Evolutionary conservation across 306 rosid genomes (phyloP), one percentile per base, ranked within the genome.

Genomic region (Neltuma alba): DNA sequence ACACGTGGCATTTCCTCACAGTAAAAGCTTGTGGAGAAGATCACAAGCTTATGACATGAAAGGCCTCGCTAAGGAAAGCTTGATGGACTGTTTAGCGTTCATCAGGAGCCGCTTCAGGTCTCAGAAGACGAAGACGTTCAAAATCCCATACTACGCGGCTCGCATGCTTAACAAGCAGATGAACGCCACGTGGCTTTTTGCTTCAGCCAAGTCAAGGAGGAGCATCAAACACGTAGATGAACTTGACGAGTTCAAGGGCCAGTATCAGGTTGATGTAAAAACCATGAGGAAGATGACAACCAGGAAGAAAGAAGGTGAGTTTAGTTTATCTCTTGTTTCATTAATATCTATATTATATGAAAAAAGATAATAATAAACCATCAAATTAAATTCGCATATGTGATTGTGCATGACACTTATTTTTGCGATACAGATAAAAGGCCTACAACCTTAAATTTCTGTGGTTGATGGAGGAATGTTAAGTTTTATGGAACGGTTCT

Each of bases 21-120:
- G 86, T 13, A 90, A 86, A 89, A 92, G 92, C 77, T 78, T 92
- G 84, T 90, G 97, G 95, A 90, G 95, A 81, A 83, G 97, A 72
- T 83, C 97, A 18, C 95, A 90, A 65, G 97, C 91, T 66, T 92
- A 84, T 34, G 93, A 90, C 73, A 88, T 86, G 89, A 83, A 83
- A 72, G 94, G 93, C 21, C 76, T 89, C 52, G 82, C 88, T 0
- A 84, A 52, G 72, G 94, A 92, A 86, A 89, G 94, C 74, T 86
- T 92, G 89, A 83, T 87, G 82, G 97, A 92, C 76, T 83, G 91
- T 76, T 61, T 90, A 67, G 11, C 13, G 65, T 92, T 87, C 79
- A 87, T 86, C 2, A 69, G 77, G 8, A 85, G 74, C 50, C 28
- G 78, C 18, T 40, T 80, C 38, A 73, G 70, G 85, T 61, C 77